These are phyloP conservation scores for Helicocarpus griseus DNA, from an alignment of 2,329 filamentous ascomycete genomes.

Conservation along the genomic window DNA sequence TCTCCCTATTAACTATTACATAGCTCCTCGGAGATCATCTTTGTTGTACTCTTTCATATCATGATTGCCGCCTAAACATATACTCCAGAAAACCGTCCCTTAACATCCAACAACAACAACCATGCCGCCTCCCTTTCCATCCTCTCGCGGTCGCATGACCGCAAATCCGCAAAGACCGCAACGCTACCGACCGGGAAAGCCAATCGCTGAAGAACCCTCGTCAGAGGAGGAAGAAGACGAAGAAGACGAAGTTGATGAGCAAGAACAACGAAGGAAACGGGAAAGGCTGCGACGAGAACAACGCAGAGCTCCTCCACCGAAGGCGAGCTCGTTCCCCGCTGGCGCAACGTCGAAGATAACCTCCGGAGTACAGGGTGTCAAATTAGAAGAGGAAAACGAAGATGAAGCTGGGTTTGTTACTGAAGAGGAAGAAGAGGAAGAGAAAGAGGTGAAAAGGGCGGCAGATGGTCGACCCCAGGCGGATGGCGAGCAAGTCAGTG, in stretches of 20 bases:
- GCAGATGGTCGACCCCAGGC: slow-evolving; percentile 14
- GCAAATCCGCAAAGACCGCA: slow-evolving; percentile 72
- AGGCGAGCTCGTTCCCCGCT: slow-evolving; percentile 30
- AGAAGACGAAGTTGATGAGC: slow-evolving; percentile 45
- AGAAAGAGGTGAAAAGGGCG: slow-evolving; percentile 12
- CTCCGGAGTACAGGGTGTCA: slow-evolving; percentile 23
- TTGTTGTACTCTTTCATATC: neutral
- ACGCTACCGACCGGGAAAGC: slow-evolving; percentile 79
- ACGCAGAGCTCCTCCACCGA: slow-evolving; percentile 40
- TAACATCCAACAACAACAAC: neutral
- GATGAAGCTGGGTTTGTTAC: slow-evolving; percentile 54
- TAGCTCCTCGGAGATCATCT: neutral
- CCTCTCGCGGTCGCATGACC: slow-evolving; percentile 61
- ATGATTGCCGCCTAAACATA: neutral
- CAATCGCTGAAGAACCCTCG: slow-evolving; percentile 40
- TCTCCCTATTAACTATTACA: neutral
- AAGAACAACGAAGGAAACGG: slow-evolving; percentile 39
- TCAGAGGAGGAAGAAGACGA: slow-evolving; percentile 45
- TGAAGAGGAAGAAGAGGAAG: slow-evolving; percentile 37
- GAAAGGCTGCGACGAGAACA: slow-evolving; percentile 30
- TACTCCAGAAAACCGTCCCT: neutral
- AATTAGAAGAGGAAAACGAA: slow-evolving; percentile 33
- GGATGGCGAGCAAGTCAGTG: slow-evolving; percentile 17
- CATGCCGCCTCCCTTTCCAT: slow-evolving; percentile 37
- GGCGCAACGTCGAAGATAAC: slow-evolving; percentile 22